Percentiles rank a stretch among this genome's conserved stretches.
Evolutionary conservation across 1,284 basidiomycete species (phyloP).

Genomic region (Marasmius fiardii): DNA sequence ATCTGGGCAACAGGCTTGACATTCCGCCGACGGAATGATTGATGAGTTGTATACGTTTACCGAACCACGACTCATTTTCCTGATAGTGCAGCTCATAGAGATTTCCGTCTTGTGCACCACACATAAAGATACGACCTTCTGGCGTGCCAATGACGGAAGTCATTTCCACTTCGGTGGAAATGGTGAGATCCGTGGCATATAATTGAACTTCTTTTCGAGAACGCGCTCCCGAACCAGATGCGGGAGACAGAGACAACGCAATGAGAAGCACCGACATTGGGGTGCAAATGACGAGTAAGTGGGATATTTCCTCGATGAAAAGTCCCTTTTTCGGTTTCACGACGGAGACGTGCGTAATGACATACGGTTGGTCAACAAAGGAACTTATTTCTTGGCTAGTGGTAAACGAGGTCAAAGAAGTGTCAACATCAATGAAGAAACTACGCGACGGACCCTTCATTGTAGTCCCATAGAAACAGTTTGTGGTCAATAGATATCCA

Average conservation of each 20-base stretch:
- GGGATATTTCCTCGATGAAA: conserved; percentile 91
- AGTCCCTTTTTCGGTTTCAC: conserved; percentile 79
- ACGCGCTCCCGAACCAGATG: conserved; percentile 42
- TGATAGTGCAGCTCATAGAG: conserved; percentile 95
- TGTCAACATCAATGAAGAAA: neutral
- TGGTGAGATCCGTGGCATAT: conserved; percentile 86
- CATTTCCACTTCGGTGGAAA: conserved; percentile 83
- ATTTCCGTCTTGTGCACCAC: conserved; percentile 82
- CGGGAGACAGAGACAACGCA: conserved; percentile 67
- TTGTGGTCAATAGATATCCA: conserved; percentile 97
- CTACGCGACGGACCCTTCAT: conserved; percentile 71
- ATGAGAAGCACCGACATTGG: conserved; percentile 82
- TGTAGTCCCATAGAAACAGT: conserved; percentile 96
- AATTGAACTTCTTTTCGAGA: conserved; percentile 76
- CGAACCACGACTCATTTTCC: conserved; percentile 91
- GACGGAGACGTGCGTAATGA: conserved; percentile 84
- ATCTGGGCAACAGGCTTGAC: conserved; percentile 67
- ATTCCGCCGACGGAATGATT: conserved; percentile 81
- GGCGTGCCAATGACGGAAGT: conserved; percentile 75
- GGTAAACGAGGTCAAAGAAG: conserved; percentile 1
- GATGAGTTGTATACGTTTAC: conserved; percentile 75
- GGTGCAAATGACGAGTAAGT: conserved; percentile 90
- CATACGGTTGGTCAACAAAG: conserved; percentile 89
- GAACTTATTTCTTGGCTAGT: conserved; percentile 79
- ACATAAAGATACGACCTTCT: conserved; percentile 90